Percentiles rank a stretch among this genome's conserved stretches.
phyloP scores from a whole-genome alignment of 768 basidiomycete species.

The Gautieria morchelliformis region DNA sequence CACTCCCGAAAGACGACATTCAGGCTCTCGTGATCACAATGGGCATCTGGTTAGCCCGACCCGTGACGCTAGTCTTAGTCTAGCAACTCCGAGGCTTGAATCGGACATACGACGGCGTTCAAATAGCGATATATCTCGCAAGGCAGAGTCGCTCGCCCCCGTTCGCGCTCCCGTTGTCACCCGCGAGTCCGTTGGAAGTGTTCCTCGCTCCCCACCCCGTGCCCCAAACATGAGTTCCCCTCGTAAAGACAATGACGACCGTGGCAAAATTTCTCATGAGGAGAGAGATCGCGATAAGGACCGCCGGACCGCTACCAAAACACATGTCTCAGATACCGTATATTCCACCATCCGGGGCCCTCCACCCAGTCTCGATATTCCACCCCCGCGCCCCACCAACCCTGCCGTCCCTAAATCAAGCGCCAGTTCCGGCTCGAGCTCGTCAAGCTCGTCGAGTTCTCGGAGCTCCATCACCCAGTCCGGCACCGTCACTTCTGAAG shows the following conservation, averaged over 20 bases:
- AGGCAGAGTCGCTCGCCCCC: neutral
- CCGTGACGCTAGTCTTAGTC: neutral
- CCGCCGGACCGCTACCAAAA: constrained; percentile 3
- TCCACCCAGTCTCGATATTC: neutral
- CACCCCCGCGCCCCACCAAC: constrained; percentile 2
- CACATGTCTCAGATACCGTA: neutral
- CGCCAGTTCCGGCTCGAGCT: constrained; percentile 3
- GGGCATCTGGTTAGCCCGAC: neutral
- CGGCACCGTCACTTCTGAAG: constrained; percentile 72
- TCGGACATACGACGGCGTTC: neutral
- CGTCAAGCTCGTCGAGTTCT: constrained; percentile 9
- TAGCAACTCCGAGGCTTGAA: neutral
- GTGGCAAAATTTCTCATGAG: neutral
- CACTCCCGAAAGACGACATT: neutral
- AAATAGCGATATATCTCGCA: neutral
- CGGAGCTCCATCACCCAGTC: constrained; percentile 12
- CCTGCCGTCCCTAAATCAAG: constrained; percentile 6
- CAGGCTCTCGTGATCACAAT: neutral
- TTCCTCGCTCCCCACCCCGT: neutral
- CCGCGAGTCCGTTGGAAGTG: neutral
- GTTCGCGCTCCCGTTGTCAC: constrained; percentile 1
- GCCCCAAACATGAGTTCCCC: neutral
- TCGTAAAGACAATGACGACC: neutral
- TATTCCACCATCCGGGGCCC: constrained; percentile 6
- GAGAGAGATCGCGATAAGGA: constrained; percentile 2